These are phyloP conservation scores for Colletotrichum sp. DNA, from an alignment of 2,329 filamentous ascomycete species.

Conservation along the genomic window DNA sequence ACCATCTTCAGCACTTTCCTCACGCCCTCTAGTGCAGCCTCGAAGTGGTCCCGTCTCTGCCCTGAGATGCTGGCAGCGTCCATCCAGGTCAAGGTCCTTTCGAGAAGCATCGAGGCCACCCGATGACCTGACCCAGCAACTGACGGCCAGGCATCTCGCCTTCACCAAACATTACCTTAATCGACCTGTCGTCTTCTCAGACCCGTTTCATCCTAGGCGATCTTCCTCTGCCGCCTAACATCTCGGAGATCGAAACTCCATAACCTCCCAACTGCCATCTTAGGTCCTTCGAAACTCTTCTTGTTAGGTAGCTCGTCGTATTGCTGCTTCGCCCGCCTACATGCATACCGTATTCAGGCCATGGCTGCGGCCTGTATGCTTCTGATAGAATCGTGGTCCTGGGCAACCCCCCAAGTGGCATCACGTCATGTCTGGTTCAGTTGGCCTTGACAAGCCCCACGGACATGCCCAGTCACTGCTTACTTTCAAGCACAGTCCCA, in stretches of 20 bases:
- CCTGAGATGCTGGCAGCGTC: not conserved
- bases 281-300: constrained; percentile 3
- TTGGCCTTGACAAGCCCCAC: not conserved
- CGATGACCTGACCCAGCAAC: not conserved
- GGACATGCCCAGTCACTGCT: not conserved
- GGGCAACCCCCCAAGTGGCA: not conserved
- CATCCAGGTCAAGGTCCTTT: not conserved
- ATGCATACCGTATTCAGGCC: not conserved
- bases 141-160: not conserved
- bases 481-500: not conserved
- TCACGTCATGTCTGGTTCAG: constrained; percentile 4
- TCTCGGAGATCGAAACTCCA: not conserved
- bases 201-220: constrained; percentile 14
- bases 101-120: not conserved
- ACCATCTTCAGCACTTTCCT: not conserved
- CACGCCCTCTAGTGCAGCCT: not conserved
- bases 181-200: not conserved
- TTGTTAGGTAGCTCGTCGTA: not conserved
- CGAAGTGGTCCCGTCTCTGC: not conserved
- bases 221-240: not conserved
- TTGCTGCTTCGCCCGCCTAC: not conserved
- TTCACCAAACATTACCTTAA: not conserved
- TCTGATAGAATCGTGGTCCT: not conserved
- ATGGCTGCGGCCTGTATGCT: not conserved
- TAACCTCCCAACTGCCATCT: not conserved